Conservation (phyloP, 352 stramenopile species). For the Phytopythium boreale region DNA sequence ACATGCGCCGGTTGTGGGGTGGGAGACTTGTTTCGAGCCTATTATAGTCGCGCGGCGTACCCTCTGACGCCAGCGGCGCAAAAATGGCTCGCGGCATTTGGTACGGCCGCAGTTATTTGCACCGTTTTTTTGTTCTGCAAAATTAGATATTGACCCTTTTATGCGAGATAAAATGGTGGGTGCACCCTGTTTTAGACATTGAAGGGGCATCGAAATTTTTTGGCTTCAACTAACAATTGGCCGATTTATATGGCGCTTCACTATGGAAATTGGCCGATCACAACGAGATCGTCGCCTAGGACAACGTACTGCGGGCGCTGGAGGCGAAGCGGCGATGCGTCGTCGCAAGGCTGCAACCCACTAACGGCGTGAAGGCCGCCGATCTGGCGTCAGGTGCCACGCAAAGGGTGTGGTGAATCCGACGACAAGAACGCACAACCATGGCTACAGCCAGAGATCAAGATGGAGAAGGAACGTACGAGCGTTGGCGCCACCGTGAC, state of each 20-base stretch:
- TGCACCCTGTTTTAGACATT: background rate
- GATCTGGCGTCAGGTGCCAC: constrained; percentile 31
- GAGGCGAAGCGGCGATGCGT: constrained; percentile 30
- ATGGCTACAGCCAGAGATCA: constrained; percentile 1
- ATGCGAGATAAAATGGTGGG: background rate
- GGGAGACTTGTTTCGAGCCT: background rate
- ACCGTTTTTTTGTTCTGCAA: background rate
- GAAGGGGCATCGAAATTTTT: background rate
- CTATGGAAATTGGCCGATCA: constrained; percentile 30
- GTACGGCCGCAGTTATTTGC: background rate
- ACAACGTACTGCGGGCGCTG: constrained; percentile 25
- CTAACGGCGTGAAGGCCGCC: constrained; percentile 52
- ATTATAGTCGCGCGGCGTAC: background rate
- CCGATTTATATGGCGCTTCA: background rate
- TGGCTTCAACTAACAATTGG: background rate
- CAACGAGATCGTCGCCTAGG: constrained; percentile 44
- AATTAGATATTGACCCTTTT: background rate
- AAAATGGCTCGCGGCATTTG: background rate
- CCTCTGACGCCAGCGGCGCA: background rate
- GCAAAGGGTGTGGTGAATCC: background rate
- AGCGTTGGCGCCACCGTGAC: constrained; percentile 82
- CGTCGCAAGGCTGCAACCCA: constrained; percentile 15
- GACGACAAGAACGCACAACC: background rate
- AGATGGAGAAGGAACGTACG: constrained; percentile 30
- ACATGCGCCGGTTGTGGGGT: constrained; percentile 2